A percentile compares a stretch with the other conserved stretches of the same genome.
These are phyloP conservation scores for Calonectria pteridis DNA, from an alignment of 2,329 filamentous ascomycete species.

Conservation along the genomic window DNA sequence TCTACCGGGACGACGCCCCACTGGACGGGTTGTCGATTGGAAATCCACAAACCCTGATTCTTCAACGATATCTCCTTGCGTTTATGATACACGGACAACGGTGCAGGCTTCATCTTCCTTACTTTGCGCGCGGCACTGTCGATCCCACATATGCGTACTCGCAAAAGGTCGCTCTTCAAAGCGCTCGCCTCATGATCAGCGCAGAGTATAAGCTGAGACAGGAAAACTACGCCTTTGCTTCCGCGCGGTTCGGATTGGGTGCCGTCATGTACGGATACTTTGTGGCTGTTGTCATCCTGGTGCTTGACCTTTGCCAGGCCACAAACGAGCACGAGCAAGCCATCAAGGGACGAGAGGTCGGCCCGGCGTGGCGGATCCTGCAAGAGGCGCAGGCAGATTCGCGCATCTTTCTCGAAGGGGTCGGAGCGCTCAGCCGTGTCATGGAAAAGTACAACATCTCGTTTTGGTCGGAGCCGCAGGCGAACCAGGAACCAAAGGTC, in stretches of 20 bases:
- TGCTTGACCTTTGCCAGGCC: slow-evolving; percentile 49
- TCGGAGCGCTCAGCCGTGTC: slow-evolving; percentile 47
- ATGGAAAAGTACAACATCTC: slow-evolving; percentile 48
- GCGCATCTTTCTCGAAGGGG: slow-evolving; percentile 41
- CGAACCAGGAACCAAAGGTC: not conserved
- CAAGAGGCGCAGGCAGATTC: slow-evolving; percentile 46
- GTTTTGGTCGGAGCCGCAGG: slow-evolving; percentile 3
- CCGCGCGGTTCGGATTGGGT: slow-evolving; percentile 44
- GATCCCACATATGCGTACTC: slow-evolving; percentile 50
- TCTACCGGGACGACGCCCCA: slow-evolving; percentile 14
- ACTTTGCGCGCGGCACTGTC: slow-evolving; percentile 48
- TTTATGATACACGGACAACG: slow-evolving; percentile 49
- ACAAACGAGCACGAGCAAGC: slow-evolving; percentile 38
- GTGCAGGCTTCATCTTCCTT: slow-evolving; percentile 52
- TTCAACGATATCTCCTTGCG: slow-evolving; percentile 51
- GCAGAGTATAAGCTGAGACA: slow-evolving; percentile 44
- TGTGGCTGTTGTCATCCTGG: slow-evolving; percentile 49
- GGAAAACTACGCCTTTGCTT: slow-evolving; percentile 42
- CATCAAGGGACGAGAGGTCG: slow-evolving; percentile 38
- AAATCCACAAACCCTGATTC: slow-evolving; percentile 39
- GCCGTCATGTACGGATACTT: slow-evolving; percentile 50
- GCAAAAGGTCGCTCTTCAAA: slow-evolving; percentile 46
- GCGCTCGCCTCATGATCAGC: slow-evolving; percentile 48
- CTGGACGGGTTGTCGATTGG: not conserved
- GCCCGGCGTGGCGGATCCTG: slow-evolving; percentile 48